phyloP scores from a whole-genome alignment of 331 rosid species.

The Spiraea crenata region DNA sequence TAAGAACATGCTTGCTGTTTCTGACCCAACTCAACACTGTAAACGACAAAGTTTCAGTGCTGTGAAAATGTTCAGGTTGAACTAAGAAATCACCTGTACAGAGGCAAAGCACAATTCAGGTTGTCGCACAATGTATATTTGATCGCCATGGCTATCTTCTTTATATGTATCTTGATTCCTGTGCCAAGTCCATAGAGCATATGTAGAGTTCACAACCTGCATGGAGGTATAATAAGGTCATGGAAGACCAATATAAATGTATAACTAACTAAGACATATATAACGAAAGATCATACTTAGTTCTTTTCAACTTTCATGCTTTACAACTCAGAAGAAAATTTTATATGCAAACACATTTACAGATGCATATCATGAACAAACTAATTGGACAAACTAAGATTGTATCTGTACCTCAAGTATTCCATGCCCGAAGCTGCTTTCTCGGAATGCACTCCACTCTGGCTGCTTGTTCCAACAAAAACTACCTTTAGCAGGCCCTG shows the following conservation, averaged over 20 bases:
- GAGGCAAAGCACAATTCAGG: constrained; percentile 58
- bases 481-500: constrained; percentile 75
- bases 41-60: not conserved
- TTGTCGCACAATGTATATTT: constrained; percentile 76
- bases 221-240: not conserved
- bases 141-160: constrained; percentile 61
- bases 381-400: not conserved
- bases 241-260: not conserved
- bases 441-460: constrained; percentile 93
- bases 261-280: not conserved
- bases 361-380: not conserved
- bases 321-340: not conserved
- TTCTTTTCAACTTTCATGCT: not conserved
- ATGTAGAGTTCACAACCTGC: constrained; percentile 80
- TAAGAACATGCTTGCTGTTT: not conserved
- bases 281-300: not conserved
- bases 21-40: not conserved
- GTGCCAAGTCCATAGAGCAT: constrained; percentile 93
- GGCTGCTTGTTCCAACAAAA: constrained; percentile 89
- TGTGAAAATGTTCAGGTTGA: not conserved
- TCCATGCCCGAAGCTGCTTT: constrained; percentile 98
- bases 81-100: constrained; percentile 37
- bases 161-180: constrained; percentile 74
- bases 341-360: not conserved
- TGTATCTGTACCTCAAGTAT: constrained; percentile 61